Evolutionary conservation across 441 rosid species (phyloP), one percentile per base, ranked within the genome.

Genomic region (Euphorbia schlechtendalii): DNA sequence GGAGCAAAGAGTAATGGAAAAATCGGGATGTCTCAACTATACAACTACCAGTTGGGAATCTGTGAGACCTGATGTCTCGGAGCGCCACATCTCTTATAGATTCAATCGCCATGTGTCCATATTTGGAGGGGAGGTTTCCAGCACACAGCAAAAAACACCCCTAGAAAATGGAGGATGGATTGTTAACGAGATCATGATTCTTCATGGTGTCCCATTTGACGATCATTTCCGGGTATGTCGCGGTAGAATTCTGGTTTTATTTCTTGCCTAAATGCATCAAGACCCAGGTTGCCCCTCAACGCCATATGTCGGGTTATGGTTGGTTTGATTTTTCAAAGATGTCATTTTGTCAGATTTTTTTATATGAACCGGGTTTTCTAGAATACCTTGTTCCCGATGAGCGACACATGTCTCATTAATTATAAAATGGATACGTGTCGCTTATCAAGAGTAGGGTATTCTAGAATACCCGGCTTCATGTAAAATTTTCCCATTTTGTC

Each of bases 41-140:
- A 70, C 70, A 11, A 77, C 75, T 1, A 80, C 88, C 14, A 38
- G 59, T 18, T 92, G 98, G 98, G 92, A 80, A 63, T 69, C 77
- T 1, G 74, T 71, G 34, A 81, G 73, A 20, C 69, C 73, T 0
- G 88, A 80, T 41, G 70, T 82, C 49, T 77, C 49, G 3, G 88
- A 86, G 76, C 76, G 96, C 48, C 79, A 61, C 0, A 24, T 88
- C 48, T 73, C 89, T 9, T 88, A 85, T 77, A 86, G 71, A 59
- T 89, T 85, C 78, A 85, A 71, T 28, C 85, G 75, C 58, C 72
- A 81, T 30, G 82, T 92, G 15, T 88, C 97, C 21, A 83, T 81
- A 56, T 88, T 90, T 52, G 96, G 88, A 76, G 96, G 90, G 48
- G 88, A 88, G 74, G 98, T 88, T 48, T 76, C 80, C 15, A 72